Evolutionary conservation across 148 eudicot species (phyloP).

Genomic region (Spergularia bocconei): DNA sequence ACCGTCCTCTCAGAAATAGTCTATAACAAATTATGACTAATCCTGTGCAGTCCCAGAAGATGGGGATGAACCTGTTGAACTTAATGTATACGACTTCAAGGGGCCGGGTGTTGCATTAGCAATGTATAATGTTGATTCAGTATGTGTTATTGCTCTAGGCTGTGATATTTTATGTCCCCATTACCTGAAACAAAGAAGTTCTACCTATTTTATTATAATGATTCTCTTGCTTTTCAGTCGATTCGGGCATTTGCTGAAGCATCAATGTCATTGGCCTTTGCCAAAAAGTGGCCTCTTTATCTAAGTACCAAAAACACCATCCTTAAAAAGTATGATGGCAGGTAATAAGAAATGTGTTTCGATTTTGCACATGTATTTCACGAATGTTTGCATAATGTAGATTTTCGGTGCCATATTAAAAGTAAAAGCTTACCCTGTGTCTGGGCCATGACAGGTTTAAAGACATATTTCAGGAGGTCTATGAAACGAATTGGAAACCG

Average conservation of each 20-base stretch:
- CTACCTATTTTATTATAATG: not conserved
- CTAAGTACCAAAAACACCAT: constrained; percentile 95
- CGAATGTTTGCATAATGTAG: not conserved
- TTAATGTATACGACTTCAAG: constrained; percentile 74
- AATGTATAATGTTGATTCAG: constrained; percentile 93
- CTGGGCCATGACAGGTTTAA: constrained; percentile 55
- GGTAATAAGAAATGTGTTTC: constrained; percentile 34
- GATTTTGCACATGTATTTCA: not conserved
- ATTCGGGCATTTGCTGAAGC: constrained; percentile 84
- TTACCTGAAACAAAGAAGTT: not conserved
- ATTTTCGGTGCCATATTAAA: not conserved
- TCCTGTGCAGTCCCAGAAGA: constrained; percentile 73
- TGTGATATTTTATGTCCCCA: not conserved
- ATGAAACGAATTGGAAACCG: constrained; percentile 72
- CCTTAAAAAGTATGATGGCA: constrained; percentile 90
- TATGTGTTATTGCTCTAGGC: constrained; percentile 28
- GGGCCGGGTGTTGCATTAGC: constrained; percentile 83
- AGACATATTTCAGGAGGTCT: constrained; percentile 91
- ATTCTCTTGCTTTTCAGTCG: constrained; percentile 42
- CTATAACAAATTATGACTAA: constrained; percentile 6
- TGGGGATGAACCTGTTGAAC: constrained; percentile 54
- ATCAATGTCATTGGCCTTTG: constrained; percentile 74
- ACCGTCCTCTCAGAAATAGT: not conserved
- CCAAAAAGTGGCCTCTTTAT: constrained; percentile 92
- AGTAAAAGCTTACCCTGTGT: not conserved